A percentile compares a stretch with the other conserved stretches of the same genome.
Conservation (phyloP, 1,284 basidiomycete species). For the Sporisorium sorghi region DNA sequence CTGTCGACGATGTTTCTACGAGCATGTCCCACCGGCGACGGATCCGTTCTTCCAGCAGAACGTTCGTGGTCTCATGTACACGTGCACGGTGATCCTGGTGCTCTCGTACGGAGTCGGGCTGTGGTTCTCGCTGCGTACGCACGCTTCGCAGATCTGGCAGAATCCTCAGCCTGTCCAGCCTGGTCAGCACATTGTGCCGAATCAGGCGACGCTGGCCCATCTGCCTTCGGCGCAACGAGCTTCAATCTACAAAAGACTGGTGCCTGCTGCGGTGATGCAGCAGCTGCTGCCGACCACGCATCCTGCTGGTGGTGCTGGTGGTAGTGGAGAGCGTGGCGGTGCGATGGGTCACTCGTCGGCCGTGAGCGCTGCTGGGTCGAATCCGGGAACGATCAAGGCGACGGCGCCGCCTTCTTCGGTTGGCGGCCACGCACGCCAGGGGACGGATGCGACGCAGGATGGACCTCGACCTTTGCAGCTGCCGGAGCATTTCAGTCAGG, state of each 20-base stretch:
- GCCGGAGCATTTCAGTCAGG: conserved; percentile 56
- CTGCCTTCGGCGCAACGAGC: conserved; percentile 73
- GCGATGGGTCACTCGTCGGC: conserved; percentile 21
- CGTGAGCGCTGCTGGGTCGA: conserved; percentile 24
- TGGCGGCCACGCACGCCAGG: conserved; percentile 22
- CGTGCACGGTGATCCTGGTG: conserved; percentile 87
- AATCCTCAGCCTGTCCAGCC: conserved; percentile 73
- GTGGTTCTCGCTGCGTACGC: conserved; percentile 98
- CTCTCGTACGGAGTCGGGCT: conserved; percentile 95
- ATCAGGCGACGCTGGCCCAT: conserved; percentile 45
- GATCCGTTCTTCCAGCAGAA: conserved; percentile 97
- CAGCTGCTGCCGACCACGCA: conserved; percentile 59
- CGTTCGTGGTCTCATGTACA: conserved; percentile 92
- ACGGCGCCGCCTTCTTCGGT: conserved; percentile 2
- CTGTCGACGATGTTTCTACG: conserved; percentile 93
- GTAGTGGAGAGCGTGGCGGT: conserved; percentile 4
- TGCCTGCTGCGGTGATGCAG: conserved; percentile 63
- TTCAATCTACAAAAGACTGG: conserved; percentile 80
- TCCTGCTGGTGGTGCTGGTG: conserved; percentile 15
- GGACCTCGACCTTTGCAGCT: conserved; percentile 44
- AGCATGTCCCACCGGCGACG: conserved; percentile 88
- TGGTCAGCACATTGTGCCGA: conserved; percentile 50
- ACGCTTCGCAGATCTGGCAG: conserved; percentile 99
- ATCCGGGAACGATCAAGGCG: conserved; percentile 35
- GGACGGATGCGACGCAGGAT: conserved; percentile 33